Base-by-base conservation (phyloP, 2,329 filamentous ascomycete genomes). In the Stemphylium beticola region DNA sequence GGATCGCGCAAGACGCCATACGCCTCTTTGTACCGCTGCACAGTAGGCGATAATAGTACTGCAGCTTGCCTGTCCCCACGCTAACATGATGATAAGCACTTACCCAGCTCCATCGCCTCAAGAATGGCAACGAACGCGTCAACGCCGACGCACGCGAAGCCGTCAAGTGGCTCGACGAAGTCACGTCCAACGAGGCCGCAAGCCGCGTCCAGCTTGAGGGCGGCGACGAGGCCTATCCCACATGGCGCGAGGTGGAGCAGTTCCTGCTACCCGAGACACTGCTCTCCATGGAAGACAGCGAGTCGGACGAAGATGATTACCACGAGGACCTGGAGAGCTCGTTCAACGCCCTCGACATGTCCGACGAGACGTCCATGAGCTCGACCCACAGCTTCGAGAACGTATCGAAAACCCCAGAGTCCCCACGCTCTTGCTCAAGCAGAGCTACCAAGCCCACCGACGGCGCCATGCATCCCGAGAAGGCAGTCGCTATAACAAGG, bases 21-120 rank as follows among this genome's bases (percentile, higher is more conserved):
- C 74, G 78, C 60, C 75, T 82, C 36, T 82, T 80, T 61, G 79
- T 82, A 34, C 80, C 80, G 41, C 76, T 82, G 18, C 75, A 81
- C 65, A 80, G 80, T 82, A 75, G 55, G 79, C 68, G 46, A 58
- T 43, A 24, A 45, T 20, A 36, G 45, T 46, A 26, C 36, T 37
- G 40, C 33, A 42, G 43, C 40, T 37, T 46, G 26, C 40, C 24
- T 34, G 26, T 22, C 32, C 54, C 48, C 46, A 42, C 38, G 55
- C 68, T 72, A 55, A 71, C 67, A 53, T n/a, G 7, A 32, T 33
- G 37, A 26, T 44, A 64, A 81, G 79, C 79, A 43, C 74, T 81
- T 49, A 72, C 77, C 38, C 76, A 79, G 65, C 74, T 81, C 52
- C 74, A 78, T 60, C 75, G 70, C 57, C 72, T 81, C 42, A 79